A percentile compares a stretch with the other conserved stretches of the same genome.
phyloP scores from a whole-genome alignment of 1,284 basidiomycete species.

The Apiotrichum akiyoshidainum region DNA sequence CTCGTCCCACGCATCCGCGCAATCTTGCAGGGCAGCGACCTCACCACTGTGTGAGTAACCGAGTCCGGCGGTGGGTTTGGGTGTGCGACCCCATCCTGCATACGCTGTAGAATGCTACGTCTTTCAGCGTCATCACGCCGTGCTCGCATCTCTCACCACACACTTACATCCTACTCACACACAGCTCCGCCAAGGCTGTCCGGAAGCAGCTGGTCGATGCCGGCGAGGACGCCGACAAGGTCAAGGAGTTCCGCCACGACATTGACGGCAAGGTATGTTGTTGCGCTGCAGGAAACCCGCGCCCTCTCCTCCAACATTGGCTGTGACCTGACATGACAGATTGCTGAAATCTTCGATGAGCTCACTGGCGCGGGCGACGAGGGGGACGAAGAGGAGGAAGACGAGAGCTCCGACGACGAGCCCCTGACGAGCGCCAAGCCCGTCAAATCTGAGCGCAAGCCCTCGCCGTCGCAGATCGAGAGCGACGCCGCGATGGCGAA shows the following conservation, averaged over 20 bases:
- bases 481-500: slow-evolving; percentile 32
- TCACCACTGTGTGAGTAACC: slow-evolving; percentile 34
- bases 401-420: not conserved
- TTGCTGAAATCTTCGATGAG: slow-evolving; percentile 40
- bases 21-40: slow-evolving; percentile 35
- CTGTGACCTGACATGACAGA: slow-evolving; percentile 20
- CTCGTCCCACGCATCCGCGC: slow-evolving; percentile 33
- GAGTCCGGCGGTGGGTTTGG: too few species aligned
- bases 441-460: slow-evolving; percentile 24
- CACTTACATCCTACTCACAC: not conserved
- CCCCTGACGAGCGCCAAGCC: not conserved
- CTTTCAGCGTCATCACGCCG: too few species aligned
- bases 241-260: slow-evolving; percentile 41
- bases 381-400: not conserved
- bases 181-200: slow-evolving; percentile 48
- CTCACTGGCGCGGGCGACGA: slow-evolving; percentile 13
- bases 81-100: too few species aligned
- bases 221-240: slow-evolving; percentile 38
- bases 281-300: too few species aligned
- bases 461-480: slow-evolving; percentile 19
- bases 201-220: slow-evolving; percentile 42
- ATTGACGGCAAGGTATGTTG: slow-evolving; percentile 43
- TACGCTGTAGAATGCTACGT: too few species aligned
- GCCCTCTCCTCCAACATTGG: too few species aligned
- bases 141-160: too few species aligned